Evolutionary conservation across 2,329 filamentous ascomycete species (phyloP), one percentile per base, ranked within the genome.

Genomic region (Lachnellula hyalina): DNA sequence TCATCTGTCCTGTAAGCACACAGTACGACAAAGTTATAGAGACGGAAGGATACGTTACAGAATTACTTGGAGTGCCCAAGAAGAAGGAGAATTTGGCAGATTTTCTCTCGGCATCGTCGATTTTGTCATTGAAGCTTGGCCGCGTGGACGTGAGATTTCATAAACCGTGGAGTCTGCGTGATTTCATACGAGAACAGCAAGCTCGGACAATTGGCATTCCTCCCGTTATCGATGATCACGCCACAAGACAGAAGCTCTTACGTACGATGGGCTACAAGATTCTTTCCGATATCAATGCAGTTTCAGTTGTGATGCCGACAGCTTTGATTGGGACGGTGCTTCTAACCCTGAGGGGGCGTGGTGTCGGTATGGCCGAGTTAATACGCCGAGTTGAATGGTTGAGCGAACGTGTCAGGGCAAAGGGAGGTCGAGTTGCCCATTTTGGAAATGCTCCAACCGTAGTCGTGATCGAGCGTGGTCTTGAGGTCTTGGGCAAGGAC

Each of bases 21-120:
- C 94, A 99, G 69, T 99, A 99, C 68, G 94, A 99, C 77, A 99
- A 97, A 69, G 94, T 99, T 53, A 95, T 99, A 56, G 94, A 99
- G 71, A 96, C 95, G 0, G 91, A 96, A 71, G 94, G 91, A 5
- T 99, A 99, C 67, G 93, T 97, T 45, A 94, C 86, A 35, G 94
- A 99, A 71, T 81, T 99, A 2, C 80, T 99, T 0, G 94, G 94
- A 3, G 86, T 95, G 58, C 94, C 94, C 0, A 99, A 99, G 72
- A 90, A 90, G 66, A 96, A 96, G 69, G 94, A 99, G 68, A 96
- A 96, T 59, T 75, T 99, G 38, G 82, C 85, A 35, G 90, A 95
- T 65, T 96, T 99, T 64, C 74, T 99, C 87, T 87, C 1, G 84
- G 90, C 28, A 3, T 95, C 91, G 0, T 96, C 90, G 0, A 86